These are phyloP conservation scores for Leishmania tarentolae DNA, from an alignment of 208 protist species.

Conservation along the genomic window DNA sequence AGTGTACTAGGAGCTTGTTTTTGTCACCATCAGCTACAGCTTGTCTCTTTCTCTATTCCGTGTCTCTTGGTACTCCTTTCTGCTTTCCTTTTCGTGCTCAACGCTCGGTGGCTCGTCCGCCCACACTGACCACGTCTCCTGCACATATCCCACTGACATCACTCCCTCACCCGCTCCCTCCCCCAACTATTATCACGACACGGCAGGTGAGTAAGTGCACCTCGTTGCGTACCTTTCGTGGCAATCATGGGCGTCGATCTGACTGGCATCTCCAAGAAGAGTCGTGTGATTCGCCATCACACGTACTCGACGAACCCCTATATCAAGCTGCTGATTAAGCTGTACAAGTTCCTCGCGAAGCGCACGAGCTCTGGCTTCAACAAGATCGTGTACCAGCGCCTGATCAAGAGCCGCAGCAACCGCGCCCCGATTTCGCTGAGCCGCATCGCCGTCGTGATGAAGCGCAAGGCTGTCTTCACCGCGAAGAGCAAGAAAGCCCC, in stretches of 20 bases:
- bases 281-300: conserved; percentile 92
- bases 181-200: background rate
- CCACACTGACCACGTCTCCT: background rate
- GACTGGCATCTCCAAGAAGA: conserved; percentile 90
- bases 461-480: conserved; percentile 86
- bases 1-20: background rate
- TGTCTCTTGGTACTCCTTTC: background rate
- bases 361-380: conserved; percentile 99
- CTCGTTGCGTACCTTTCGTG: conserved; percentile 3
- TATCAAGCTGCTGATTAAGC: conserved; percentile 98
- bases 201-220: background rate
- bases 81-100: background rate
- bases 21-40: background rate
- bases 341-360: conserved; percentile 99
- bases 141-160: background rate
- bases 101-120: background rate
- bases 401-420: conserved; percentile 97
- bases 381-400: conserved; percentile 96
- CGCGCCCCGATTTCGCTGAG: conserved; percentile 96
- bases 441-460: conserved; percentile 94
- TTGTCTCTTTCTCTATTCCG: background rate
- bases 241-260: conserved; percentile 90
- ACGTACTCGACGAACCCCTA: conserved; percentile 97
- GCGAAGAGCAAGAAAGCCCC: conserved; percentile 85
- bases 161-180: background rate